Evolutionary conservation across 2,329 filamentous ascomycete species (phyloP), one percentile per base, ranked within the genome.

Genomic region (Leptoxyphium fumago): DNA sequence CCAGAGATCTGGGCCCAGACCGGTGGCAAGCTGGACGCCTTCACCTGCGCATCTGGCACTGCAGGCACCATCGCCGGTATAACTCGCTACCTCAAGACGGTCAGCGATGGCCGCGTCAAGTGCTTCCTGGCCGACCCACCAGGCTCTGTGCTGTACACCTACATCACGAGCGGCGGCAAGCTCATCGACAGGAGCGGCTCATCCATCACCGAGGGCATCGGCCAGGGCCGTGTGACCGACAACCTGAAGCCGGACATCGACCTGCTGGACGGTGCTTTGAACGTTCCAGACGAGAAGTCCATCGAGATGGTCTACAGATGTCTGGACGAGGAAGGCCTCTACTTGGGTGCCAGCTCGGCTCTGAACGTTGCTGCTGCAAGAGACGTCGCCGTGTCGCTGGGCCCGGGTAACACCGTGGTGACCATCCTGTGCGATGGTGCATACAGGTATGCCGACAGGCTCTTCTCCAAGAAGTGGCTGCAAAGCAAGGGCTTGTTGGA

Each of bases 1-100:
- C 91, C 91, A 0, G 91, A 98, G 67, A 94, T 98, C 60, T 98
- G 91, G 91, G 70, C 79, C 26, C 91, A 98, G 71, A 96, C 91
- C 0, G 67, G 61, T 2, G 89, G 91, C 30, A 80, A 80, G 51
- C 67, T 98, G 17, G 87, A 96, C 62, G 91, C 88, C 4, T 98
- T 98, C 58, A 95, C 87, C 2, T 96, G 89, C 64, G 82, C 88
- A 2, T 95, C 89, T 0, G 91, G 91, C 41, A 98, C 91, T 0
- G 91, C 75, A 6, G 91, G 91, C 40, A 96, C 89, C 0, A 71
- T 96, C 21, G 91, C 91, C 1, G 91, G 91, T 46, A 77, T 81
- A 10, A 94, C 91, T 47, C 71, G 87, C 41, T 96, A 84, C 63
- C 68, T 98, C 43, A 98, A 96, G 72, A 82, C 86, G 10, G 75